Evolutionary conservation across 495 filamentous ascomycete genomes (phyloP), one percentile per base, ranked within the genome.

Genomic region (Talaromyces ruber): DNA sequence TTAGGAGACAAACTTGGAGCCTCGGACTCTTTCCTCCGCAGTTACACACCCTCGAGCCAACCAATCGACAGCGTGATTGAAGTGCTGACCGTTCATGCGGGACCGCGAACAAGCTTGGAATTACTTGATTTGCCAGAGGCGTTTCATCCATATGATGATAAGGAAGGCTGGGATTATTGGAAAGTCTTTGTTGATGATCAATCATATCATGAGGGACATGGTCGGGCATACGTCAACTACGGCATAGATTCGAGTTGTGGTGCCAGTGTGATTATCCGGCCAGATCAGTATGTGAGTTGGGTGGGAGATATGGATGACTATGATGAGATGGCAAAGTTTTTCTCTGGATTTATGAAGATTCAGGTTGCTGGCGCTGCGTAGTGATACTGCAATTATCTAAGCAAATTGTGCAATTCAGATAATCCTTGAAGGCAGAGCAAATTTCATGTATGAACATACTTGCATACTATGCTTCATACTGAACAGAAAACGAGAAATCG

Each of bases 201-300:
- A 62, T 80, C 76, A 43, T 85, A 87, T 69, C 78, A 88, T 67
- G 79, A 86, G 55, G 85, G 84, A 0, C 76, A 81, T 66, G 87
- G 86, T 0, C 67, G 84, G 60, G 86, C 86, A 1, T 90, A 91
- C 67, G 73, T 75, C 22, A 80, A 76, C 3, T 88, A 84, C 58
- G 89, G 86, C 0, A 80, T 92, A 9, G 77, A 88, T 67, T 68
- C 65, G 26, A 75, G 81, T 50, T 71, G 69, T 21, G 88, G 89
- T 0, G 86, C 83, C 58, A 66, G 88, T 7, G 85, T 88, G 6
- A 76, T 87, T 26, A 61, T 81, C 0, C 68, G 87, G 24, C 88
- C 88, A 0, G 88, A 91, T 76, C 82, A 85, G 62, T 86, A 90
- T 72, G 78, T 90, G 45, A 81, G 82, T 2, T 79, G 75, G 68